Base-by-base conservation (phyloP, 208 protist species). In the Trypanosoma theileri region DNA sequence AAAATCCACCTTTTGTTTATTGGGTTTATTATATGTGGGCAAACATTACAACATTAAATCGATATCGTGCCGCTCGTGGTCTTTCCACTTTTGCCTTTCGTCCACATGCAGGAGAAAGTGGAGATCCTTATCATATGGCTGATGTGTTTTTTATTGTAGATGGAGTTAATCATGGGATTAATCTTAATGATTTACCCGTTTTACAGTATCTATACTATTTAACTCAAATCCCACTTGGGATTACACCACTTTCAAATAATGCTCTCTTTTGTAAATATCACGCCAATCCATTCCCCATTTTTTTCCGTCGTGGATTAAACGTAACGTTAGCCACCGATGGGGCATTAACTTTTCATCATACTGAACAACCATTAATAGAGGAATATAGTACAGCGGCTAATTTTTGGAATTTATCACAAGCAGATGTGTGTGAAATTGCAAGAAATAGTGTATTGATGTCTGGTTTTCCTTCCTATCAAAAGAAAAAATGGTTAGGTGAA, bases 131-230 rank as follows among this genome's bases (percentile, higher is more conserved):
- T 74, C 85, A 80, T 73, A 95, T 83, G 85, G 92, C 67, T 73
- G 98, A 91, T 68, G 98, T 74, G 35, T 97, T 80, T 69, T 86
- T 72, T 59, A 87, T 84, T 42, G 86, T 79, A 22, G 84, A 95
- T 67, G 86, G 88, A 50, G 98, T 99, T 65, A 93, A 91, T 45
- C 98, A 99, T 81, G 98, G 98, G 66, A 98, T 99, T 50, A 94
- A 96, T 56, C 89, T 99, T 9, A 74, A 84, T 55, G 82, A 97
- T 42, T 79, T 79, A 17, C 94, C 98, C 0, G 84, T 93, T 22
- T 75, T 99, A 48, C 91, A 99, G 87, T 99, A 99, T 74, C 82
- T 99, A 28, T 99, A 98, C 77, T 99, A 99, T 75, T 81, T 99
- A 4, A 71, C 76, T 17, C 98, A 99, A 84, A 93, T 99, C 59